Evolutionary conservation across 306 rosid species (phyloP), one percentile per base, ranked within the genome.

Genomic region (Dryas octopetala): DNA sequence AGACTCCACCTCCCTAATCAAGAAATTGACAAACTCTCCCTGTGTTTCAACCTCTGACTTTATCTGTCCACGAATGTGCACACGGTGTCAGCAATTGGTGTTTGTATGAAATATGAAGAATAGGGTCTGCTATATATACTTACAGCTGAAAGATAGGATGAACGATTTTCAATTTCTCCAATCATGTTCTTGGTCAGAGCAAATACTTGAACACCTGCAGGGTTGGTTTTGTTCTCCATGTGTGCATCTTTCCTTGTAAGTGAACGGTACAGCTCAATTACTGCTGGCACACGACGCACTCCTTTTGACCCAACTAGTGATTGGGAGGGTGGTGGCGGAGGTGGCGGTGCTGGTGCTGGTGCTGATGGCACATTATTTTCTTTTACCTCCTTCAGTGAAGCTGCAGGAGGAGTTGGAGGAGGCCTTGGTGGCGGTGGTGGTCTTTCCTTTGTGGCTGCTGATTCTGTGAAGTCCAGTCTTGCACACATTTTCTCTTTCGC

Each of bases 151-250:
- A 90, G 86, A 78, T 75, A 88, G 4, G 86, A 75, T 1, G 97
- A 95, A 52, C 93, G 96, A 28, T 95, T 92, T 77, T 95, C 99
- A 6, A 92, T 95, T 87, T 95, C 97, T 71, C 96, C 97, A 54
- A 95, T 95, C 99, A 95, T 95, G 80, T 90, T 95, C 87, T 85
- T 89, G 26, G 96, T 85, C 68, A 92, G 90, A 43, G 97, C 97
- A 60, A 86, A 63, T 40, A 78, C 83, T 4, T 90, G 92, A 78
- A 59, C 71, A 52, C 91, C 94, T 13, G 86, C 85, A 3, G 80
- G 74, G n/a, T 80, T 72, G 63, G 65, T 74, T 78, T 66, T 90
- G 73, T 70, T 86, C 69, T 88, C 99, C 78, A 66, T 79, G 72
- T 77, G 82, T 2, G 82, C 82, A 70, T 92, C 93, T 77, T 82